phyloP scores from a whole-genome alignment of 2,329 filamentous ascomycete genomes.

The Malbranchea cinnamomea region DNA sequence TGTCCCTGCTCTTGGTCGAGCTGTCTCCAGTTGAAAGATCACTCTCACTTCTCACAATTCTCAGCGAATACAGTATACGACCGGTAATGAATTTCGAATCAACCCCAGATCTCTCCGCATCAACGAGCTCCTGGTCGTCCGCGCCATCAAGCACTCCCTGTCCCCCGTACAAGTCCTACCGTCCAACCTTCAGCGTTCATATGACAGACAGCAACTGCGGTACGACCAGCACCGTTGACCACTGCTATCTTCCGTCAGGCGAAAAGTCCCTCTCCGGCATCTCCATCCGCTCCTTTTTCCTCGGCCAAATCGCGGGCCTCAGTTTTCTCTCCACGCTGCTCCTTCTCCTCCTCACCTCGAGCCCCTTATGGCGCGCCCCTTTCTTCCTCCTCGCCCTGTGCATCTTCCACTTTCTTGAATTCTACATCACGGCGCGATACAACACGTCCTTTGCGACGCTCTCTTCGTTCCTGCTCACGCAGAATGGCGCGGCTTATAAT shows the following conservation, averaged over 20 bases:
- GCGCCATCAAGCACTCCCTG: conserved; percentile 23
- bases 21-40: no score
- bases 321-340: conserved; percentile 17
- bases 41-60: no score
- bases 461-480: conserved; percentile 65
- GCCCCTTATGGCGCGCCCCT: conserved; percentile 41
- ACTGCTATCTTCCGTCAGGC: conserved; percentile 22
- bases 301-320: conserved; percentile 28
- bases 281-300: conserved; percentile 29
- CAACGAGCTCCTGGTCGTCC: conserved; percentile 24
- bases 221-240: conserved; percentile 12
- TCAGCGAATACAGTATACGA: no score
- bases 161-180: conserved; percentile 25
- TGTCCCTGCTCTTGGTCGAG: no score
- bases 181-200: conserved; percentile 28
- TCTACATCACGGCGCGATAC: conserved; percentile 72
- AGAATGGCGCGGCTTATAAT: conserved; percentile 73
- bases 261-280: conserved; percentile 30
- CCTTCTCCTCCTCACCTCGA: conserved; percentile 15
- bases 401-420: conserved; percentile 91
- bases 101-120: conserved; percentile 15
- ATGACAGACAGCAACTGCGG: no score
- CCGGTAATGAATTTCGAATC: neutral
- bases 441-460: conserved; percentile 62
- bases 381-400: conserved; percentile 46